A percentile compares a stretch with the other conserved stretches of the same genome.
These are phyloP conservation scores for Kwoniella shivajii DNA, from an alignment of 1,284 basidiomycete species.

Conservation along the genomic window DNA sequence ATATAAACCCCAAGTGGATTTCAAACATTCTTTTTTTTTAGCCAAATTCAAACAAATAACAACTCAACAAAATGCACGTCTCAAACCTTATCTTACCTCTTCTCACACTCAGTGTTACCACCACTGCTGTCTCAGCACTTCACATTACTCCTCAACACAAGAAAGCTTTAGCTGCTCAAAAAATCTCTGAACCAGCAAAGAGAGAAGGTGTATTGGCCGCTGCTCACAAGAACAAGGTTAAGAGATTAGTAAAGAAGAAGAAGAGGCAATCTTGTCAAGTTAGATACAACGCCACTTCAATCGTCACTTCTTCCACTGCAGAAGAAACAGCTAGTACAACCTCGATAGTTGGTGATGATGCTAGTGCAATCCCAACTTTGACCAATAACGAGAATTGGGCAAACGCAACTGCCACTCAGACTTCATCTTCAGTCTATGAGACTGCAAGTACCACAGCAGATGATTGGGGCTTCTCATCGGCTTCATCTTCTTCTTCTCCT, in stretches of 20 bases:
- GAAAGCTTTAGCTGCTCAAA: conserved; percentile 1
- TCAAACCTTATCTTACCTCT: conserved; percentile 30
- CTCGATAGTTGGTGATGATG: background rate
- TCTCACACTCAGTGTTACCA: conserved; percentile 20
- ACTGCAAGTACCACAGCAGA: conserved; percentile 16
- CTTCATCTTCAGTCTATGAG: conserved; percentile 4
- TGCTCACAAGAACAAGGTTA: conserved; percentile 25
- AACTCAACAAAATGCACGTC: conserved; percentile 26
- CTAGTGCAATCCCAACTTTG: conserved; percentile 6
- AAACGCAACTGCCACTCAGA: conserved; percentile 10
- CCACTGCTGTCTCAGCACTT: conserved; percentile 11
- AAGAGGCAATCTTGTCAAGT: conserved; percentile 26
- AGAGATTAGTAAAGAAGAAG: conserved; percentile 35
- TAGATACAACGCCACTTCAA: conserved; percentile 16
- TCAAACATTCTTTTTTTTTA: background rate
- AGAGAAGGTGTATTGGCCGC: background rate
- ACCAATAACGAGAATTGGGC: conserved; percentile 18
- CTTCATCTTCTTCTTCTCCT: conserved; percentile 13
- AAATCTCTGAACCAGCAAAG: conserved; percentile 2
- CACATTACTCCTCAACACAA: conserved; percentile 11
- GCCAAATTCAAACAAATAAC: background rate
- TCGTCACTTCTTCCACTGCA: conserved; percentile 1
- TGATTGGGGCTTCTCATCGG: conserved; percentile 6
- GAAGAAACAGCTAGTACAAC: conserved; percentile 1
- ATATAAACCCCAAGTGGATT: conserved; percentile 14